Base-by-base conservation (phyloP, 1,284 basidiomycete species). In the Entoloma clypeatum region DNA sequence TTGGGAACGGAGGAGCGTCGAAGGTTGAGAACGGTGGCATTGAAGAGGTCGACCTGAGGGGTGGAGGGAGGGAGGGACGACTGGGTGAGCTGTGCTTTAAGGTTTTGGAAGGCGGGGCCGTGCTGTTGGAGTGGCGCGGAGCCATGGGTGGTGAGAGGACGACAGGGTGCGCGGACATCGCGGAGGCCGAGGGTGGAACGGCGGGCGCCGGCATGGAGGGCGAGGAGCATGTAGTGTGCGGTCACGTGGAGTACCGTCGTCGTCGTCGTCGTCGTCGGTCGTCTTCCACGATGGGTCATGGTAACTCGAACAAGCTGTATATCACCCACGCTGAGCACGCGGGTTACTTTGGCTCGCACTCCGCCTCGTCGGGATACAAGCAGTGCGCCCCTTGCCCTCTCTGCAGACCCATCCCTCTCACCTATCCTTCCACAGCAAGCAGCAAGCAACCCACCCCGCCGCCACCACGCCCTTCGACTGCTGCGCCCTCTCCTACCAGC, bases 401-500 rank as follows among this genome's bases (percentile, higher is more conserved):
- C 36, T 22, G 7, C 5, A 14, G 17, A 16, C n/a, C 11, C 8
- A 26, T 24, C 39, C 27, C 30, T 19, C 19, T 36, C 23, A 32
- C 18, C 26, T 17, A 36, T 30, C 6, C 26, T 33, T 13, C 35
- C 39, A 37, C 54, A 89, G 84, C 40, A 90, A 87, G 57, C 68
- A 71, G 17, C 75, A 85, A 59, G 78, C 72, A 25, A 72, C 75
- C 7, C 74, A 77, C 59, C 74, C 77, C 37, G 77, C 70, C 44
- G 66, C 74, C 43, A 69, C 71, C 44, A 88, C 88, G 1, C 86
- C 91, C 5, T 93, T 89, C 54, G 92, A 97, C 65, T 95, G 86
- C 56, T 98, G 94, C 54, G 84, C 92, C 0, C 76, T 97, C 23
- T 92, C 92, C 5, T 87, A 95, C 50, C 92, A 95, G 59, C 90